Evolutionary conservation across 192 early-diverging fungal genomes (phyloP).

Genomic region (Gigaspora rosea): DNA sequence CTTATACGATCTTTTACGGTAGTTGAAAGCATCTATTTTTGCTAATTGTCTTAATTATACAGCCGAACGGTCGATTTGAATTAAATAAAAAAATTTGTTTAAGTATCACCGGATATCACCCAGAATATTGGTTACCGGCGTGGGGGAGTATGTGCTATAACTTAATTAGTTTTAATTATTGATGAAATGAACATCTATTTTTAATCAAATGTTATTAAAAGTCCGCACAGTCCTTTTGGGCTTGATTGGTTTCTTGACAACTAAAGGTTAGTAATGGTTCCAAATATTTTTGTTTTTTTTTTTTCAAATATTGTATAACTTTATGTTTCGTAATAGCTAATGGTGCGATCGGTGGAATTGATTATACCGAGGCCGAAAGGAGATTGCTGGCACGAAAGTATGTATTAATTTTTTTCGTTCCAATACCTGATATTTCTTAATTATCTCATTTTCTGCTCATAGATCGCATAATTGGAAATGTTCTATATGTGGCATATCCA

Average conservation of each 20-base stretch:
- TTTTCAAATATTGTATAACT: not conserved
- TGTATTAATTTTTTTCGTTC: too few species aligned
- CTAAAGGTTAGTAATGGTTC: conserved; percentile 57
- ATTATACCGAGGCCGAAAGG: conserved; percentile 27
- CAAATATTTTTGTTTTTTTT: not conserved
- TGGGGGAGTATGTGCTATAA: conserved; percentile 71
- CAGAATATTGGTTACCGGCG: conserved; percentile 94
- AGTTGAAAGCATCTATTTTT: too few species aligned
- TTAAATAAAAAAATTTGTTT: conserved; percentile 93
- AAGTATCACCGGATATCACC: conserved; percentile 91
- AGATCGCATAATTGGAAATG: conserved; percentile 29
- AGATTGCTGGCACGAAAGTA: conserved; percentile 21
- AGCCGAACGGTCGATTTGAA: conserved; percentile 87
- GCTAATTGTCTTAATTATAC: not conserved
- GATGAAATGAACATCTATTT: not conserved
- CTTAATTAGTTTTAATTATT: not conserved
- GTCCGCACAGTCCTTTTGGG: conserved; percentile 88
- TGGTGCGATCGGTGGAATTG: conserved; percentile 31
- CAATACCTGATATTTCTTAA: too few species aligned
- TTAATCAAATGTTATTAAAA: conserved; percentile 16
- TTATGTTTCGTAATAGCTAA: not conserved
- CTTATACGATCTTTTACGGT: too few species aligned
- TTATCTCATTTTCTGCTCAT: not conserved
- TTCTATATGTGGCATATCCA: conserved; percentile 1
- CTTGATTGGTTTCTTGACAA: conserved; percentile 89